Conservation (phyloP, 2,329 filamentous ascomycete species). For the Venturia pyrina region DNA sequence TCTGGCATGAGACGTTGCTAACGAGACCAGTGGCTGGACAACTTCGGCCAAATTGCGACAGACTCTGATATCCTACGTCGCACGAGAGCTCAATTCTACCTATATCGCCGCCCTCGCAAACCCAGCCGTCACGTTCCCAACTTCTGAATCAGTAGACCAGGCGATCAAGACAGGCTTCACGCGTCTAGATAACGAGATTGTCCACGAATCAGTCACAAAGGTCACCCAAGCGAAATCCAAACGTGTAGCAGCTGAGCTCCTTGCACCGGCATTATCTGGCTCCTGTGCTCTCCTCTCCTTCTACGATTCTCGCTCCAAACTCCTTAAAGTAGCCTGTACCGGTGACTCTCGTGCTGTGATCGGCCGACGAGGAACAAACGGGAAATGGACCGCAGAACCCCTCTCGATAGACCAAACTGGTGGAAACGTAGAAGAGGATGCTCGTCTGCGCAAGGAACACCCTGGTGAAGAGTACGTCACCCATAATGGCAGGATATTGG, state of each 20-base stretch:
- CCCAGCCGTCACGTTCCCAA: constrained; percentile 51
- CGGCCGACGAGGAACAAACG: constrained; percentile 63
- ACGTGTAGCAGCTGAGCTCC: constrained; percentile 77
- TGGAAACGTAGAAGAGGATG: constrained; percentile 72
- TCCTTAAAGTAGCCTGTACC: constrained; percentile 87
- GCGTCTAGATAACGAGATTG: constrained; percentile 85
- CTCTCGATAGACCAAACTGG: constrained; percentile 93
- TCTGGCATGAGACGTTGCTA: not conserved
- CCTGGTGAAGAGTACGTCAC: constrained; percentile 84
- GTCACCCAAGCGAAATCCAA: constrained; percentile 84
- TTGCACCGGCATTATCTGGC: constrained; percentile 90
- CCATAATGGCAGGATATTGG: constrained; percentile 79
- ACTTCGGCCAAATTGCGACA: constrained; percentile 94
- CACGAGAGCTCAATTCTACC: constrained; percentile 81
- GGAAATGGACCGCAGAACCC: constrained; percentile 87
- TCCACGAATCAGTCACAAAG: constrained; percentile 84
- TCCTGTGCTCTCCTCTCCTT: constrained; percentile 94
- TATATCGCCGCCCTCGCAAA: constrained; percentile 65
- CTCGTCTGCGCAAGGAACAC: constrained; percentile 73
- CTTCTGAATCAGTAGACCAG: constrained; percentile 69
- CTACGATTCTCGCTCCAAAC: constrained; percentile 80
- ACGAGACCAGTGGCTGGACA: constrained; percentile 69
- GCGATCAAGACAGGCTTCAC: constrained; percentile 92
- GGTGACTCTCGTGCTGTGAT: constrained; percentile 94
- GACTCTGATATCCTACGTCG: constrained; percentile 83